Conservation (phyloP, 2,329 filamentous ascomycete species). For the Penicillium sp. region DNA sequence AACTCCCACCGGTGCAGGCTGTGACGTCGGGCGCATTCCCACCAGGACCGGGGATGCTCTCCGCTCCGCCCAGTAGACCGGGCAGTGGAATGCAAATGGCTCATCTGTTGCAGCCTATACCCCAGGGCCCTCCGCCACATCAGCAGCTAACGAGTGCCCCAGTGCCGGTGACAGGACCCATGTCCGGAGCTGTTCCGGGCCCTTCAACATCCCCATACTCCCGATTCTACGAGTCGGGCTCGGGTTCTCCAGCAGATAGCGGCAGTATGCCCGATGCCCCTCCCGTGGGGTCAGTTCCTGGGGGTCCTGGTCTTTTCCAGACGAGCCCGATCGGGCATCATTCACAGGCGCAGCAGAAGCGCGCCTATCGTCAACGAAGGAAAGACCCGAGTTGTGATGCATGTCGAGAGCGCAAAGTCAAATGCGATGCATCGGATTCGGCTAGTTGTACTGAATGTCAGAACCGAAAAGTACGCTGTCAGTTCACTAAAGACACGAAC, state of each 20-base stretch:
- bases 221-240: slow-evolving; percentile 46
- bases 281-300: slow-evolving; percentile 43
- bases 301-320: slow-evolving; percentile 37
- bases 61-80: slow-evolving; percentile 44
- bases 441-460: slow-evolving; percentile 97
- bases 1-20: slow-evolving; percentile 41
- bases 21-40: slow-evolving; percentile 38
- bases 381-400: slow-evolving; percentile 99
- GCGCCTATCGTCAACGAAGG: slow-evolving; percentile 89
- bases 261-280: slow-evolving; percentile 39
- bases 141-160: slow-evolving; percentile 4
- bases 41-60: slow-evolving; percentile 35
- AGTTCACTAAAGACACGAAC: slow-evolving; percentile 99
- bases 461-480: slow-evolving; percentile 93
- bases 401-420: slow-evolving; percentile 80
- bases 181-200: slow-evolving; percentile 17
- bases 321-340: slow-evolving; percentile 52
- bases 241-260: slow-evolving; percentile 45
- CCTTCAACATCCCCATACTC: slow-evolving; percentile 34
- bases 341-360: slow-evolving; percentile 71
- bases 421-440: slow-evolving; percentile 95
- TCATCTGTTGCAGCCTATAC: slow-evolving; percentile 44
- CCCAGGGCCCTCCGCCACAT: slow-evolving; percentile 31
- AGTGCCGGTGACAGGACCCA: not conserved
- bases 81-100: slow-evolving; percentile 47